Evolutionary conservation across 2,329 filamentous ascomycete genomes (phyloP).

Genomic region (Ambrosiella xylebori): DNA sequence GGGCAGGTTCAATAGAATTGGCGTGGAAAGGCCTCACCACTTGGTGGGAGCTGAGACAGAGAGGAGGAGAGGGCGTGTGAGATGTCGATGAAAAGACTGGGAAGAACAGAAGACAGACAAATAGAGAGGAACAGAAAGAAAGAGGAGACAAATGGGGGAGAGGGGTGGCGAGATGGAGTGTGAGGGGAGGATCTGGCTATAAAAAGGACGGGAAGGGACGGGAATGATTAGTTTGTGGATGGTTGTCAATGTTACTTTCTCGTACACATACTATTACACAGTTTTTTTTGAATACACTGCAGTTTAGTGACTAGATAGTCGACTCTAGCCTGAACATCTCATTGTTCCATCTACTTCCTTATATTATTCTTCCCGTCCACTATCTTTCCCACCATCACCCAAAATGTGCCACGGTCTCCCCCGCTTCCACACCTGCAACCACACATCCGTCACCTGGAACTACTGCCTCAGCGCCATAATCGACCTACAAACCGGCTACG

Average conservation of each 20-base stretch:
- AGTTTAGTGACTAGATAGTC: too few species aligned
- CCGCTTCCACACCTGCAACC: conserved; percentile 32
- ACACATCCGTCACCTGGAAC: conserved; percentile 38
- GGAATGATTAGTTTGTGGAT: too few species aligned
- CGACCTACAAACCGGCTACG: conserved; percentile 32
- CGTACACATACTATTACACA: too few species aligned
- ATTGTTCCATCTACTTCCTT: too few species aligned
- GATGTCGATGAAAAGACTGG: neutral
- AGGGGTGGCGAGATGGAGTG: too few species aligned
- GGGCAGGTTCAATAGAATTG: neutral
- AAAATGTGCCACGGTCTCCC: conserved; percentile 39
- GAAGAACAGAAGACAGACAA: neutral
- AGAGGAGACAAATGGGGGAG: too few species aligned
- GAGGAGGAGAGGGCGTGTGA: neutral
- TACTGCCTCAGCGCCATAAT: conserved; percentile 32
- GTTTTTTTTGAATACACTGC: too few species aligned
- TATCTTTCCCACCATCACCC: conserved; percentile 2
- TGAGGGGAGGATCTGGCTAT: too few species aligned
- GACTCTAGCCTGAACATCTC: too few species aligned
- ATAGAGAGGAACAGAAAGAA: neutral
- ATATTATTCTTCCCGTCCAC: neutral
- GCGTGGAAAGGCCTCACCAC: neutral
- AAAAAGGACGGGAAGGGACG: too few species aligned
- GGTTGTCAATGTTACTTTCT: too few species aligned
- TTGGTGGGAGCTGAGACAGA: neutral